These are phyloP conservation scores for Agrocybe pediades DNA, from an alignment of 768 basidiomycete genomes.

Conservation along the genomic window DNA sequence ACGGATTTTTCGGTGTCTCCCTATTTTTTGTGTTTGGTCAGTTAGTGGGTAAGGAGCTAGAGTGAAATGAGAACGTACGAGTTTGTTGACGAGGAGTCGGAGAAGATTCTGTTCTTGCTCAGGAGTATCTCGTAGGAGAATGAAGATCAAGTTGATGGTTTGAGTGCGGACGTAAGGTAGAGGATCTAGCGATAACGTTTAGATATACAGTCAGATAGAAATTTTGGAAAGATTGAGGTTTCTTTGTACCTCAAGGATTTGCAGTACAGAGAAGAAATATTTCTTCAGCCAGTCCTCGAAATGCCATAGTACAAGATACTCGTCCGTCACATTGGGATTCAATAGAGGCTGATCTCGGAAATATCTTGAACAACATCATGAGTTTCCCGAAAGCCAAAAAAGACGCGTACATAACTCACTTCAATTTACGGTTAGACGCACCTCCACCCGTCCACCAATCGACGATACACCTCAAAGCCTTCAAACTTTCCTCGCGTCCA, in stretches of 20 bases:
- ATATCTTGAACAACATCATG: constrained; percentile 54
- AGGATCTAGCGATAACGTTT: constrained; percentile 84
- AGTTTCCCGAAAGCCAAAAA: background rate
- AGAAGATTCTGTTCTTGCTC: constrained; percentile 98
- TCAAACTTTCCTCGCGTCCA: constrained; percentile 89
- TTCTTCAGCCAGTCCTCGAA: constrained; percentile 99
- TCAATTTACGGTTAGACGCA: constrained; percentile 85
- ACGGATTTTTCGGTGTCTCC: constrained; percentile 89
- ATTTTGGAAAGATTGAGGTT: background rate
- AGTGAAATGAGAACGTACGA: constrained; percentile 47
- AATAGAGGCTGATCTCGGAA: constrained; percentile 85
- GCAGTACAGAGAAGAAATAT: constrained; percentile 90
- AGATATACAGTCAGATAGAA: background rate
- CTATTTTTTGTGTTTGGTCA: constrained; percentile 35
- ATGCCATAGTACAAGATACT: constrained; percentile 78
- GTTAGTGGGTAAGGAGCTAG: background rate
- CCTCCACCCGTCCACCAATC: constrained; percentile 99
- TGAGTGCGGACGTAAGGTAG: constrained; percentile 88
- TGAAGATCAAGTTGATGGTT: constrained; percentile 73
- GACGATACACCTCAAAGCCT: constrained; percentile 86
- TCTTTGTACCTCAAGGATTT: constrained; percentile 78
- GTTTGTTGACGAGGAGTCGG: constrained; percentile 90
- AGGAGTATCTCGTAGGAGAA: constrained; percentile 84
- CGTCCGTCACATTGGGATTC: constrained; percentile 65
- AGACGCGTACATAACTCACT: constrained; percentile 44